A percentile compares a stretch with the other conserved stretches of the same genome.
These are phyloP conservation scores for Wickerhamiella bombiphila DNA, from an alignment of 805 yeast genomes.

Conservation along the genomic window DNA sequence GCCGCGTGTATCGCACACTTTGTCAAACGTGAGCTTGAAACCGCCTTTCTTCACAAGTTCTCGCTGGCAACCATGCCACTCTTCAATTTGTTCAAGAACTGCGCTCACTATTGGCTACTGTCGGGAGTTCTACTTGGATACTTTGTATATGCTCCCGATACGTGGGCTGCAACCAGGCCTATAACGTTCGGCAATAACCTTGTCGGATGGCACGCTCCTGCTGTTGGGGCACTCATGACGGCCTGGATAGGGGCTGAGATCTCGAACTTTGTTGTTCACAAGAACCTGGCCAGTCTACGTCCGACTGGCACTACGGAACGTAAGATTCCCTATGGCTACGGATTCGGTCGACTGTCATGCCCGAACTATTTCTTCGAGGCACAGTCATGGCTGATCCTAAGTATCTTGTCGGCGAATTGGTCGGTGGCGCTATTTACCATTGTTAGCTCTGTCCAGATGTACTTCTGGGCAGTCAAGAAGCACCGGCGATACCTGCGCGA, in stretches of 20 bases:
- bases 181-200: constrained; percentile 5
- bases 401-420: constrained; percentile 64
- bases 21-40: constrained; percentile 77
- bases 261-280: constrained; percentile 61
- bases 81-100: constrained; percentile 73
- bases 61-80: constrained; percentile 88
- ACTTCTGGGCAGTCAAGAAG: constrained; percentile 79
- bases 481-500: constrained; percentile 52
- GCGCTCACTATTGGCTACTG: constrained; percentile 83
- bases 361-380: constrained; percentile 91
- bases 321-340: constrained; percentile 68
- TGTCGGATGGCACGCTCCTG: constrained; percentile 8
- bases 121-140: constrained; percentile 50
- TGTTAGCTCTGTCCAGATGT: constrained; percentile 74
- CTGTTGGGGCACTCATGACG: constrained; percentile 10
- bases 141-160: constrained; percentile 33
- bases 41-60: constrained; percentile 69
- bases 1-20: constrained; percentile 58
- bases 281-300: constrained; percentile 43
- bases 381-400: constrained; percentile 56
- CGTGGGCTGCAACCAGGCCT: constrained; percentile 12
- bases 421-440: constrained; percentile 54
- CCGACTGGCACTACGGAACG: constrained; percentile 42
- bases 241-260: constrained; percentile 40
- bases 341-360: constrained; percentile 67